These are phyloP conservation scores for Trichophyton benhamiae DNA, from an alignment of 2,329 filamentous ascomycete genomes.

Conservation along the genomic window DNA sequence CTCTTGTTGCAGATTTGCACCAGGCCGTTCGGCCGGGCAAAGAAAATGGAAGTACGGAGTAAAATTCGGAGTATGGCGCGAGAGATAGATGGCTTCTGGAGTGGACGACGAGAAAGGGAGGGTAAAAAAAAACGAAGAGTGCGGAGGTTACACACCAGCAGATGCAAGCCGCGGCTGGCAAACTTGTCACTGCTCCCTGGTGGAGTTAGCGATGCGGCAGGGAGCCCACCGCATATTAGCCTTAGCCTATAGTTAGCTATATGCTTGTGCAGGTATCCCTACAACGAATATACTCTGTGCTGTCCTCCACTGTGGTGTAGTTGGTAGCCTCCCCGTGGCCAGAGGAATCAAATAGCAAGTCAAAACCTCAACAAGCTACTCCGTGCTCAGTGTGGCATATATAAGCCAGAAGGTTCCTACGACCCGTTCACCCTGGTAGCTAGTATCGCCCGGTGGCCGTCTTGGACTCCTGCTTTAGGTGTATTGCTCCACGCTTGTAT, in stretches of 20 bases:
- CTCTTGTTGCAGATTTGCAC: not conserved
- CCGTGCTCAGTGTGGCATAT: not conserved
- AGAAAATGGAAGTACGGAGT: not conserved
- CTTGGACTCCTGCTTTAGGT: no score
- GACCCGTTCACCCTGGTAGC: no score
- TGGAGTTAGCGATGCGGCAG: not conserved
- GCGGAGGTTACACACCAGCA: conserved; percentile 3
- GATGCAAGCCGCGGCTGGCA: conserved; percentile 1
- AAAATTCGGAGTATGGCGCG: not conserved
- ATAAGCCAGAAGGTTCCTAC: no score
- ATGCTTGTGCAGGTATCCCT: not conserved
- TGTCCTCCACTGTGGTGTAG: not conserved
- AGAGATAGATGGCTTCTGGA: not conserved
- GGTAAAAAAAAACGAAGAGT: not conserved
- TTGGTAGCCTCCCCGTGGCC: not conserved
- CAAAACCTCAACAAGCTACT: not conserved
- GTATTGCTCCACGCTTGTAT: no score
- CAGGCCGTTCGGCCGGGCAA: not conserved
- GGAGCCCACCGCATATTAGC: not conserved
- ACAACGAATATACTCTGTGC: not conserved
- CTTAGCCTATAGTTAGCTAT: not conserved
- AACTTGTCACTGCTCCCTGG: conserved; percentile 6
- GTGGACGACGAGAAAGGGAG: not conserved
- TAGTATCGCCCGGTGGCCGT: no score
- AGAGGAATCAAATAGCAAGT: not conserved